Conservation (phyloP, 1,284 basidiomycete genomes). For the Ustilago shanxiensis region DNA sequence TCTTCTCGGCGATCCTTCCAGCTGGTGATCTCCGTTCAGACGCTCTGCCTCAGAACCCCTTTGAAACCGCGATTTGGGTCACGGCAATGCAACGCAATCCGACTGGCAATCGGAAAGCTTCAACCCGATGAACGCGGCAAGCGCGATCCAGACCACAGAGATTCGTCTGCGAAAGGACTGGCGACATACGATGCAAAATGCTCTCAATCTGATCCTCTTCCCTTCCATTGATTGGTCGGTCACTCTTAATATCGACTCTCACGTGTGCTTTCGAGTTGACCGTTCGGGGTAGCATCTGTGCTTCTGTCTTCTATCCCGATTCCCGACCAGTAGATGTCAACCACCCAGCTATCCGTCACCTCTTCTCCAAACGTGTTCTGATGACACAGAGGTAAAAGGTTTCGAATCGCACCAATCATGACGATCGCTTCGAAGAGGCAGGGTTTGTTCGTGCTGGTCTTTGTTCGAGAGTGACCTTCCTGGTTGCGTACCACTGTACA, state of each 20-base stretch:
- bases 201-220: neutral
- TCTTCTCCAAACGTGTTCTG: neutral
- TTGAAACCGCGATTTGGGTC: neutral
- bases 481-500: no score
- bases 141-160: neutral
- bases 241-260: neutral
- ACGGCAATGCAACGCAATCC: neutral
- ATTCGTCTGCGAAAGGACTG: neutral
- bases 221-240: neutral
- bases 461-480: neutral
- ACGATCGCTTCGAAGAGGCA: neutral
- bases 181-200: no score
- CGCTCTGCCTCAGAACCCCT: neutral
- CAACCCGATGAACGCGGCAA: neutral
- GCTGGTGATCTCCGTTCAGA: no score
- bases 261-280: neutral
- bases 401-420: neutral
- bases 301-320: neutral
- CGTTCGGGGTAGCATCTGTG: neutral
- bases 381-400: neutral
- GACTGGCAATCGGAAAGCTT: neutral
- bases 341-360: neutral
- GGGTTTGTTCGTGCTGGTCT: neutral
- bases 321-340: neutral
- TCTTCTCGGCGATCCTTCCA: no score